Conservation (phyloP, 1,284 basidiomycete species). For the Cronartium quercuum region DNA sequence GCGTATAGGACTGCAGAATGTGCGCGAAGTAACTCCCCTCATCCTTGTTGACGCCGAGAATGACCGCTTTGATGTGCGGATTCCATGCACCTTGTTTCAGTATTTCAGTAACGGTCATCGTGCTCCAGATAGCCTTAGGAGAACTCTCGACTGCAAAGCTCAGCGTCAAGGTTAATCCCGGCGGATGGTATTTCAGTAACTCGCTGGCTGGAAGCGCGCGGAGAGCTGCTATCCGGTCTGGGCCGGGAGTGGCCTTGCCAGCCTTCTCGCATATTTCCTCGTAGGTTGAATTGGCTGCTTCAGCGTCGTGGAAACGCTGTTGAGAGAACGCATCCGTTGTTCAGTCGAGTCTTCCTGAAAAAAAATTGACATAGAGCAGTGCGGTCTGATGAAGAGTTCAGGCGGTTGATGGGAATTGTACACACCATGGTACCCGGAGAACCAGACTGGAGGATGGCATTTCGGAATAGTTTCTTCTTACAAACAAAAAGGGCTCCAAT, state of each 20-base stretch:
- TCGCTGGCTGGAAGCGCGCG: not conserved
- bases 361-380: not conserved
- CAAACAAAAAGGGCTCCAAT: slow-evolving; percentile 4
- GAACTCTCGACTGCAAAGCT: not conserved
- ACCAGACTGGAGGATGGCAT: slow-evolving; percentile 30
- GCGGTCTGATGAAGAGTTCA: not conserved
- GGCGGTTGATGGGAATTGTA: not conserved
- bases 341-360: not conserved
- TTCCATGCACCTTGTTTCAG: slow-evolving; percentile 7
- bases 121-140: slow-evolving; percentile 16
- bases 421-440: slow-evolving; percentile 7
- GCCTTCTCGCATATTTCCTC: not conserved
- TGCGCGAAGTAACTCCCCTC: slow-evolving; percentile 10
- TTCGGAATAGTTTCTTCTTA: slow-evolving; percentile 23
- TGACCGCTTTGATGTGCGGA: slow-evolving; percentile 12
- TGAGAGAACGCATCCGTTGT: not conserved
- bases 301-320: not conserved
- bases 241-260: not conserved
- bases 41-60: slow-evolving; percentile 11
- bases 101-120: not conserved
- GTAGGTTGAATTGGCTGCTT: not conserved
- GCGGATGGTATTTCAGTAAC: not conserved
- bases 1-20: not conserved
- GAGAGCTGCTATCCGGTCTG: slow-evolving; percentile 5
- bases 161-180: not conserved